Evolutionary conservation across 495 filamentous ascomycete species (phyloP), one percentile per base, ranked within the genome.

Genomic region (Penicillium flavigenum): DNA sequence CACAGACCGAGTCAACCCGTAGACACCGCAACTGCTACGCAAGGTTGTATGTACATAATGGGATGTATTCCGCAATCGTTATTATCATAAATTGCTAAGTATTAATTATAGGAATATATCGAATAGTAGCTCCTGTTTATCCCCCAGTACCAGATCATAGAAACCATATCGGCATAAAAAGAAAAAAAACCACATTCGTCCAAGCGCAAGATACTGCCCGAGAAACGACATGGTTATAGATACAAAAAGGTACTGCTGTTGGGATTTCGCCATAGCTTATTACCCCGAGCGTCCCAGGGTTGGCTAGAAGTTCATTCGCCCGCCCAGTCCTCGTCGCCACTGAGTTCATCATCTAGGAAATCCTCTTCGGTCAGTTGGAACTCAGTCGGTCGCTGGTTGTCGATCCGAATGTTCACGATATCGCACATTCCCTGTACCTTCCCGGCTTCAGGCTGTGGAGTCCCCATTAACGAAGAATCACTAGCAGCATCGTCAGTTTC

Each of bases 281-380:
- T 54, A 73, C 66, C 70, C 74, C n/a, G 71, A 66, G 62, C 71
- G 60, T 3, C 59, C 60, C 8, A 47, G 56, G 26, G 42, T 60
- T 11, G 63, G 27, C 32, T 76, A 69, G 29, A 64, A 52, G 49
- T 74, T 74, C 72, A 38, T 63, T 63, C 49, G 12, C 86, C 86
- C 51, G 82, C 76, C 90, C 91, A 96, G 51, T 95, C 91, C 56
- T 91, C 89, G 57, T 93, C 88, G 4, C 85, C 85, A 57, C 84
- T 85, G 1, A 71, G 63, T 54, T 90, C 87, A 12, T 76, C 76
- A 59, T 94, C 90, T 4, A 95, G 66, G 65, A 96, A 96, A 63
- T 96, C 89, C 11, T 80, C 79, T 73, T 93, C 91, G 20, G 80
- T 81, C 61, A 81, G 88, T 41, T 87, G 86, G n/a, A 74, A 77